These are phyloP conservation scores for Penicillium brasilianum DNA, from an alignment of 2,329 filamentous ascomycete genomes.

Conservation along the genomic window DNA sequence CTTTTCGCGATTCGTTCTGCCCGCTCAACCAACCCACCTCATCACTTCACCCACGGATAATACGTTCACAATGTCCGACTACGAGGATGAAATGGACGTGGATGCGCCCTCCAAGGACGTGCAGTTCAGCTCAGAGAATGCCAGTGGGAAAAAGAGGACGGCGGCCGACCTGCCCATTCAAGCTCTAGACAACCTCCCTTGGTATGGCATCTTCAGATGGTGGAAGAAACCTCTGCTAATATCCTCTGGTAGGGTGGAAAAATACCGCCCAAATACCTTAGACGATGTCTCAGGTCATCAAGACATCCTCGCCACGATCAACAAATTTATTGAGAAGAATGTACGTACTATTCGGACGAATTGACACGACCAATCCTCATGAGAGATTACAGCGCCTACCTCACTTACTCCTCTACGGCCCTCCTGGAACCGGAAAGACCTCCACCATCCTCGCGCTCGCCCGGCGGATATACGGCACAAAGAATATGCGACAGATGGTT, in stretches of 20 bases:
- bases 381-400: slow-evolving; percentile 68
- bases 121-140: slow-evolving; percentile 75
- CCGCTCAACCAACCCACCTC: neutral
- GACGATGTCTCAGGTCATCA: slow-evolving; percentile 95
- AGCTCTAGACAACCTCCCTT: slow-evolving; percentile 91
- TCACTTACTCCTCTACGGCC: slow-evolving; percentile 94
- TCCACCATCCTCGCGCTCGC: slow-evolving; percentile 94
- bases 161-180: slow-evolving; percentile 92
- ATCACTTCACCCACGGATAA: neutral
- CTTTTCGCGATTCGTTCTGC: slow-evolving; percentile 17
- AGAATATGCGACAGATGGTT: slow-evolving; percentile 98
- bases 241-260: slow-evolving; percentile 75
- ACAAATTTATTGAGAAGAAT: slow-evolving; percentile 95
- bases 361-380: slow-evolving; percentile 14
- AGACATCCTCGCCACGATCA: slow-evolving; percentile 96
- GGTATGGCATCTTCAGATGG: slow-evolving; percentile 57
- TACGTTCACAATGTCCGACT: slow-evolving; percentile 56
- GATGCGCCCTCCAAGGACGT: slow-evolving; percentile 60
- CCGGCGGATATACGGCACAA: slow-evolving; percentile 85
- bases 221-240: slow-evolving; percentile 20
- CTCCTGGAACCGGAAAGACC: slow-evolving; percentile 95
- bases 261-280: slow-evolving; percentile 88
- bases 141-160: slow-evolving; percentile 79
- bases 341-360: slow-evolving; percentile 41
- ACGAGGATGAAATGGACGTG: slow-evolving; percentile 71